Evolutionary conservation across 768 basidiomycete genomes (phyloP).

Genomic region (Boletus subcaerulescens): DNA sequence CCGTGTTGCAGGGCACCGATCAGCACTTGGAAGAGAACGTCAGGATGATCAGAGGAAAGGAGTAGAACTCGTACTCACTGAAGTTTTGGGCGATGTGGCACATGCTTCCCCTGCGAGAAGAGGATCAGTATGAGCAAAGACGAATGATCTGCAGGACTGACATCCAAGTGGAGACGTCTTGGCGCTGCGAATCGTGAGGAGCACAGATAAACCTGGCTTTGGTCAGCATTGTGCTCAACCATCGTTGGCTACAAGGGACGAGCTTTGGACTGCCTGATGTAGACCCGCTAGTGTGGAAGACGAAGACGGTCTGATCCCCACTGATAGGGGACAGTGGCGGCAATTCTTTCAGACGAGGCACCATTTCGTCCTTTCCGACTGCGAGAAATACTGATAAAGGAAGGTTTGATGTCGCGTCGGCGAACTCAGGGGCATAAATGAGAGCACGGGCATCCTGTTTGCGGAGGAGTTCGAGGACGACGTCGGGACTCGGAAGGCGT

Average conservation of each 20-base stretch:
- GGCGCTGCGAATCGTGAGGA: slow-evolving; percentile 48
- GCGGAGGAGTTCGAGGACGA: slow-evolving; percentile 67
- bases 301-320: slow-evolving; percentile 50
- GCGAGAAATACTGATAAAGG: slow-evolving; percentile 50
- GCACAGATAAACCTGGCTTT: slow-evolving; percentile 55
- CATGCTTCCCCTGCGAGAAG: slow-evolving; percentile 67
- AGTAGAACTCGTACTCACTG: slow-evolving; percentile 46
- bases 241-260: slow-evolving; percentile 65
- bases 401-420: slow-evolving; percentile 40
- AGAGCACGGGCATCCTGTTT: slow-evolving; percentile 62
- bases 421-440: slow-evolving; percentile 60
- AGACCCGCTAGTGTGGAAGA: slow-evolving; percentile 81
- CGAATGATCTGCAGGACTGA: slow-evolving; percentile 37
- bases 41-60: slow-evolving; percentile 21
- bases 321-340: slow-evolving; percentile 39
- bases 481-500: slow-evolving; percentile 67
- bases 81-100: slow-evolving; percentile 77
- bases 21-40: slow-evolving; percentile 43
- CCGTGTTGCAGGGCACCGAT: slow-evolving; percentile 71
- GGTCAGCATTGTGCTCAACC: slow-evolving; percentile 58
- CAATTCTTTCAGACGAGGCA: slow-evolving; percentile 35
- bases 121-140: slow-evolving; percentile 32
- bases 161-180: slow-evolving; percentile 75
- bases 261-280: slow-evolving; percentile 84
- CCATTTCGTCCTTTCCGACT: slow-evolving; percentile 39